A percentile compares a stretch with the other conserved stretches of the same genome.
phyloP scores from a whole-genome alignment of 768 basidiomycete species.

The Hemileccinum rubropunctum region DNA sequence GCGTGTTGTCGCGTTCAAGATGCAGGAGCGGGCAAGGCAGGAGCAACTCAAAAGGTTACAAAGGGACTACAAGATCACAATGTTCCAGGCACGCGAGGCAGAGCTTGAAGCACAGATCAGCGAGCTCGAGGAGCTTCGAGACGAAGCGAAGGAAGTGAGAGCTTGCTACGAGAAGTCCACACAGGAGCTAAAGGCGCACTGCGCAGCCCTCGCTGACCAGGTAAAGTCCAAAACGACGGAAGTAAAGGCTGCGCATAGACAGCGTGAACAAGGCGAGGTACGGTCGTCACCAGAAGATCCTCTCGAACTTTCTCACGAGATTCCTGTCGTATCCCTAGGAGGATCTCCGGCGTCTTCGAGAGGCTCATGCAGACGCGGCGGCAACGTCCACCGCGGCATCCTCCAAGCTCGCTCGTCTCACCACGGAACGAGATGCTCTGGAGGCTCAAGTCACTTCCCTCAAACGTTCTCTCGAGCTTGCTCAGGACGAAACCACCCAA shows the following conservation, averaged over 20 bases:
- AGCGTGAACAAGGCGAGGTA: conserved; percentile 49
- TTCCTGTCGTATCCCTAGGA: conserved; percentile 25
- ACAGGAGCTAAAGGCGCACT: conserved; percentile 31
- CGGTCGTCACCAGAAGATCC: conserved; percentile 3
- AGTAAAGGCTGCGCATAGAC: conserved; percentile 37
- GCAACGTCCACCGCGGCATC: conserved; percentile 43
- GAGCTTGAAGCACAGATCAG: conserved; percentile 55
- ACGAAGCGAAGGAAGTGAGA: conserved; percentile 18
- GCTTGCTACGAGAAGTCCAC: conserved; percentile 26
- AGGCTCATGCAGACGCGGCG: conserved; percentile 49
- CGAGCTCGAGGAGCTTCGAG: conserved; percentile 50
- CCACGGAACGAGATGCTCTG: conserved; percentile 57
- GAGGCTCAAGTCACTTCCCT: conserved; percentile 52
- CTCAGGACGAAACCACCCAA: conserved; percentile 52
- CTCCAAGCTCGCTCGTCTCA: conserved; percentile 55
- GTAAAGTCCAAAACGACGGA: conserved; percentile 41
- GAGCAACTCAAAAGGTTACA: conserved; percentile 61
- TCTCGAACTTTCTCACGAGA: background rate
- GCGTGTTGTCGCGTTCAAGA: conserved; percentile 47
- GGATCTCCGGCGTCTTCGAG: conserved; percentile 43
- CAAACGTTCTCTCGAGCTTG: conserved; percentile 54
- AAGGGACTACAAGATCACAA: conserved; percentile 64
- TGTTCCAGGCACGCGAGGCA: conserved; percentile 62
- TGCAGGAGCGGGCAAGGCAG: conserved; percentile 50
- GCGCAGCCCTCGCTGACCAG: conserved; percentile 33